Conservation (phyloP, 1,139 yeast genomes). For the Debaryomyces fabryi region DNA sequence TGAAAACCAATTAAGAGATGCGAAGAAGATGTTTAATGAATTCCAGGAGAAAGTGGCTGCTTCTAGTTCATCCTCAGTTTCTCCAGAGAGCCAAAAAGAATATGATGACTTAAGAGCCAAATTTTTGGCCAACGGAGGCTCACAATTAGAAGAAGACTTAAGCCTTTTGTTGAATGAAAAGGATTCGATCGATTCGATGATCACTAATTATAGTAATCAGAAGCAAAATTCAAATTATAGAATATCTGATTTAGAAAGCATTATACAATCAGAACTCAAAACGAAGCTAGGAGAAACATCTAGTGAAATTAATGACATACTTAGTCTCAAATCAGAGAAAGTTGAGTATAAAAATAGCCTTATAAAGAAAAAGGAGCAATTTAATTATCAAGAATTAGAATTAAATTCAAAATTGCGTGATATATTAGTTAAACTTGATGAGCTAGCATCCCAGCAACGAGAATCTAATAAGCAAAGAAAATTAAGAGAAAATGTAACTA, state of each 20-base stretch:
- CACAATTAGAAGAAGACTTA: slow-evolving; percentile 55
- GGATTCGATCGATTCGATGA: slow-evolving; percentile 41
- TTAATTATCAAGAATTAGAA: slow-evolving; percentile 51
- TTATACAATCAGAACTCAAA: slow-evolving; percentile 34
- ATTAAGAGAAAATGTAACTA: slow-evolving; percentile 70
- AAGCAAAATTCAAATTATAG: slow-evolving; percentile 43
- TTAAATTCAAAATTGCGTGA: slow-evolving; percentile 68
- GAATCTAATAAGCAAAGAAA: slow-evolving; percentile 72
- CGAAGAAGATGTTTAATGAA: slow-evolving; percentile 45
- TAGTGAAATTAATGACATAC: slow-evolving; percentile 35
- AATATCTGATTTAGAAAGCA: slow-evolving; percentile 35
- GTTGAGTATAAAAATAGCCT: slow-evolving; percentile 42
- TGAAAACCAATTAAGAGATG: slow-evolving; percentile 49
- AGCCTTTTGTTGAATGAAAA: slow-evolving; percentile 47
- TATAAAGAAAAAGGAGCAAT: slow-evolving; percentile 48
- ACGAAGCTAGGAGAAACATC: slow-evolving; percentile 37
- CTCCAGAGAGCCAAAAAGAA: slow-evolving; percentile 56
- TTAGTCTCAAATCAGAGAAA: slow-evolving; percentile 43
- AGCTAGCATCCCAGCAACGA: slow-evolving; percentile 71
- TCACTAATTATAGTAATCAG: slow-evolving; percentile 48
- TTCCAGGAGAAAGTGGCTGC: slow-evolving; percentile 41
- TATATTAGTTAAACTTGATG: slow-evolving; percentile 64
- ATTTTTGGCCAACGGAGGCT: slow-evolving; percentile 62
- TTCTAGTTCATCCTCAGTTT: slow-evolving; percentile 34
- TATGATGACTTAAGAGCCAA: slow-evolving; percentile 63